Base-by-base conservation (phyloP, 2,329 filamentous ascomycete species). In the Aspergillus melleus region DNA sequence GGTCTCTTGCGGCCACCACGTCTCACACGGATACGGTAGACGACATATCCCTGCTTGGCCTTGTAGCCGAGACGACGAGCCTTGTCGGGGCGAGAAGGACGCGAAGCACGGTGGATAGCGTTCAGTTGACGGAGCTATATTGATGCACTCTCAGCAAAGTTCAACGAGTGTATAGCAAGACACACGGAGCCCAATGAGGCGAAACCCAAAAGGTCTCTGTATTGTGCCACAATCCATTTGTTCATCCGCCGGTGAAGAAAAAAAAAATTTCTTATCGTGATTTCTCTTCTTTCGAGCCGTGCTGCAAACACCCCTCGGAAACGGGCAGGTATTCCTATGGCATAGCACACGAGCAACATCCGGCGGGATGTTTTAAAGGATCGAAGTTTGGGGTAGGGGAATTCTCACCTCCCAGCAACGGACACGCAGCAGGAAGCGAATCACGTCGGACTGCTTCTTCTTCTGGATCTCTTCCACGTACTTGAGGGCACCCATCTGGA, bases 401-500 rank as follows among this genome's bases (percentile, higher is more conserved):
- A 68, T 74, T 77, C 79, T 81, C 79, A 82, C 94, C 91, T 99
- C 95, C 95, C 95, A 99, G 93, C 95, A 99, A 86, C 95, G 93
- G 80, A 96, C 92, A 83, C 92, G 94, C 84, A 97, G 92, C 85
- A 99, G 90, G 89, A 99, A 99, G 86, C 93, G 93, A 86, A 98
- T 91, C 80, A 99, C 90, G 88, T 99, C 95, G 83, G 92, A 96
- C 90, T 99, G 95, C 92, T 99, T 99, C 92, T 96, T 97, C 92
- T 99, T 98, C 84, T 97, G 92, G 86, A 99, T 90, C 89, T 99
- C 95, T 89, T 99, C 96, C 85, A 99, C 92, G 87, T 96, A 99
- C 87, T 99, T 99, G 84, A 97, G 92, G 87, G 94, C 94, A 91
- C 95, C 95, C 95, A 97, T 97, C 88, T 94, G 62, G 57, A 66